Evolutionary conservation across 2,329 filamentous ascomycete species (phyloP), one percentile per base, ranked within the genome.

Genomic region (Samsoniella hepiali): DNA sequence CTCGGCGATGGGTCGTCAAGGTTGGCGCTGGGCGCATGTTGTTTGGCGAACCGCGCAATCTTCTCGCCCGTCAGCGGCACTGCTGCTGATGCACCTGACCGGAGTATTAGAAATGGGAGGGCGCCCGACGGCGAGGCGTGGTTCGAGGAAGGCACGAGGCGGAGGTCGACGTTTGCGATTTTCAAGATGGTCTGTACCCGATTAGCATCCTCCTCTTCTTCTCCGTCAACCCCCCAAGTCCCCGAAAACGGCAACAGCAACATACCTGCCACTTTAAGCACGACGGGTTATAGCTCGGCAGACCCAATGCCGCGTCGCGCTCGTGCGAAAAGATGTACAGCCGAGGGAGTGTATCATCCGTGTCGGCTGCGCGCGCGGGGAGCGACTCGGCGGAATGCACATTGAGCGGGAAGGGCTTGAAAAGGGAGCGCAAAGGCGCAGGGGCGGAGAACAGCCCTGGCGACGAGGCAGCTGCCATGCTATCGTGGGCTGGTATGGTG

Each of bases 211-310:
- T 8, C 34, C 34, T 3, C 7, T 11, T 3, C 31, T 38, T 13
- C 15, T 45, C 15, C 45, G 38, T 31, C 5, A 58, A 22, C 22
- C 59, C 32, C 55, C 15, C 29, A 7, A 10, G 9, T 34, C 5
- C 29, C 5, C 4, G 8, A 44, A 62, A 59, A 51, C 40, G 57
- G 38, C 22, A 38, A 10, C 38, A 9, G 56, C 62, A 40, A 75
- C 86, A 68, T 70, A 94, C 92, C 90, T 98, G 95, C 93, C 93
- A 98, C 80, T 94, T 97, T 72, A 98, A 81, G 79, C 95, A 99
- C 64, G 88, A 87, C 11, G 95, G 95, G 74, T 98, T 98, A 78
- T 90, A 96, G 67, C 91, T 96, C 32, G 93, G 90, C 36, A 80
- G 77, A 5, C 87, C 87, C 45, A 72, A 72, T 63, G 75, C 74